phyloP scores from a whole-genome alignment of 441 rosid species.

The Gossypium trilobum region DNA sequence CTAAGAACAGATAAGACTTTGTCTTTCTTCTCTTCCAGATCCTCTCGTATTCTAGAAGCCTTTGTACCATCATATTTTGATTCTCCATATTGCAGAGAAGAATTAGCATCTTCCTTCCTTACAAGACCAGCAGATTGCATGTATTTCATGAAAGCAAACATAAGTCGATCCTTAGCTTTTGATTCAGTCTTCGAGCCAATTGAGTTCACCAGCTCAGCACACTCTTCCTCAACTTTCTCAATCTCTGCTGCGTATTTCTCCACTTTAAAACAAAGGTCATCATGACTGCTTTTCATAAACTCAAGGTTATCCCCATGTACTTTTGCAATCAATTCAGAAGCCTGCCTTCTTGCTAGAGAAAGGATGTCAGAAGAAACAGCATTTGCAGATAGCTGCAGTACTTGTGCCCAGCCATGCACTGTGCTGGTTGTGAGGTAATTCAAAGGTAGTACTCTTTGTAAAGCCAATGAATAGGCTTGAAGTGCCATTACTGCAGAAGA shows the following conservation, averaged over 20 bases:
- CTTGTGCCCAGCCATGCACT: constrained; percentile 82
- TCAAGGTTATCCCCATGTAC: constrained; percentile 46
- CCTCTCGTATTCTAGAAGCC: constrained; percentile 32
- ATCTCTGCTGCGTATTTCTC: constrained; percentile 64
- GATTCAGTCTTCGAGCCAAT: constrained; percentile 59
- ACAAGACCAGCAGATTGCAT: constrained; percentile 58
- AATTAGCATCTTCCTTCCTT: constrained; percentile 42
- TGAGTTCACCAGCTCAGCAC: constrained; percentile 58
- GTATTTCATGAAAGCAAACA: constrained; percentile 63
- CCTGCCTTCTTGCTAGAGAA: constrained; percentile 74
- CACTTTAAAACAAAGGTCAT: constrained; percentile 56
- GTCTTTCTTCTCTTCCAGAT: constrained; percentile 53
- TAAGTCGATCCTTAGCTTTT: constrained; percentile 73
- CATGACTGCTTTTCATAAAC: constrained; percentile 47
- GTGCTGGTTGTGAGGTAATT: constrained; percentile 76
- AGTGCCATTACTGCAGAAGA: constrained; percentile 62
- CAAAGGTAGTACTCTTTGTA: constrained; percentile 83
- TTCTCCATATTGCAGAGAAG: constrained; percentile 31
- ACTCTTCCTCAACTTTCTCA: constrained; percentile 58
- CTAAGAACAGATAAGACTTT: constrained; percentile 52
- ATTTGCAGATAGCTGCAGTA: constrained; percentile 72
- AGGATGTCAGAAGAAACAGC: constrained; percentile 64
- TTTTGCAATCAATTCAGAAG: constrained; percentile 61
- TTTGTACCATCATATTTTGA: constrained; percentile 30
- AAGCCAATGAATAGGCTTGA: constrained; percentile 69